Evolutionary conservation across 164 flowering plant genomes (phyloP), one percentile per base, ranked within the genome.

Genomic region (Piper betle): DNA sequence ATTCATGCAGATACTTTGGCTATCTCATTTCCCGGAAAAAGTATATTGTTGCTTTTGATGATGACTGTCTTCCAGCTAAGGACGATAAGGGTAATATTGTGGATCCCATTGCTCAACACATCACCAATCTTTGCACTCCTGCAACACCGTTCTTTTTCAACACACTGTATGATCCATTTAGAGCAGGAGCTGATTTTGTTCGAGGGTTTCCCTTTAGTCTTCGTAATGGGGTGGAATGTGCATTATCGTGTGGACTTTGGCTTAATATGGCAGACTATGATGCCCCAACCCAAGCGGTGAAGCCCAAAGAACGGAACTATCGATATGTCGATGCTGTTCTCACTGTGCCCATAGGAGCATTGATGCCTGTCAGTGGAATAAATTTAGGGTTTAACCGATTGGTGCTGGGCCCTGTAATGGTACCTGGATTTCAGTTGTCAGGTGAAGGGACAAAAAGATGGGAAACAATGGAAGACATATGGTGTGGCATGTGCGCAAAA

Each of bases 401-500:
- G 8, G 62, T 87, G 72, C 83, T 87, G 57, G 95, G 95, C 25
- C 84, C 95, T 62, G 87, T 88, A 20, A 83, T 87, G 91, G 85
- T 85, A 78, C 85, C 85, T 71, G 91, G 88, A 19, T 84, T 86
- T 58, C 84, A 84, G 84, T 77, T 90, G 94, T 18, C 94, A 87
- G 73, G 88, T 90, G 3, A 87, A 83, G 74, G 90, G 94, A 6
- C 88, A 90, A 46, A 84, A 86, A 63, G 93, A 86, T 37, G n/a
- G n/a, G n/a, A n/a, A n/a, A n/a, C n/a, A n/a, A n/a, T n/a, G n/a
- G n/a, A n/a, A n/a, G 93, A 86, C 53, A 86, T 86, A 86, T 84
- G 89, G 93, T 89, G 89, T 69, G 93, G 94, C 38, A 84, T 90
- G 94, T 87, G 94, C 78, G 72, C 58, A 53, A 87, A 87, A 91